Evolutionary conservation across 2,329 filamentous ascomycete genomes (phyloP).

Genomic region (Neospermospora avenae): DNA sequence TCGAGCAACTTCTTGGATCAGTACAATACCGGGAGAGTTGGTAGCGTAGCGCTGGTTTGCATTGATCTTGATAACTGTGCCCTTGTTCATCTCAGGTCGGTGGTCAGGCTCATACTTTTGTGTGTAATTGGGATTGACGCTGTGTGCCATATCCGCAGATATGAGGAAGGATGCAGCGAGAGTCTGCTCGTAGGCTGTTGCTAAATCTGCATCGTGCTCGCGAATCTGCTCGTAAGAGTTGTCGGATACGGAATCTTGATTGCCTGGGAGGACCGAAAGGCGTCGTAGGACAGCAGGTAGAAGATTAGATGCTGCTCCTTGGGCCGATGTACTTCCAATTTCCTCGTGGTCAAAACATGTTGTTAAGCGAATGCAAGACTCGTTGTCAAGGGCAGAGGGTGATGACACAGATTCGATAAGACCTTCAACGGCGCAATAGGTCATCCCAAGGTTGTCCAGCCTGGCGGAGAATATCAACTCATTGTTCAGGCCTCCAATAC

Average conservation of each 20-base stretch:
- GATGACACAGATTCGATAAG: constrained; percentile 74
- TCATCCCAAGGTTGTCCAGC: constrained; percentile 94
- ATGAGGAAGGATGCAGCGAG: constrained; percentile 88
- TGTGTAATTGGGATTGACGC: constrained; percentile 91
- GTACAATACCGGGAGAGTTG: constrained; percentile 90
- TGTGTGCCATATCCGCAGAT: constrained; percentile 97
- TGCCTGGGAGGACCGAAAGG: constrained; percentile 71
- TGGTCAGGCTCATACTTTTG: constrained; percentile 90
- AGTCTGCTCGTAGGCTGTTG: constrained; percentile 90
- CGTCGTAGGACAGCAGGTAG: constrained; percentile 84
- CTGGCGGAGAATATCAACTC: constrained; percentile 97
- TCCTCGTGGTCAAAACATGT: constrained; percentile 98
- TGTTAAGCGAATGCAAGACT: constrained; percentile 82
- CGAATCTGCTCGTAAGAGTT: constrained; percentile 60
- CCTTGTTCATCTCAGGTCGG: constrained; percentile 92
- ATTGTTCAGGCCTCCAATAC: constrained; percentile 83
- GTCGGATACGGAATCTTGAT: constrained; percentile 50
- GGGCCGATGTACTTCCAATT: constrained; percentile 87
- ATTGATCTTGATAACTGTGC: constrained; percentile 96
- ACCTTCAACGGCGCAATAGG: constrained; percentile 84
- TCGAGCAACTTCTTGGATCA: constrained; percentile 81
- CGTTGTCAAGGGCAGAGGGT: constrained; percentile 64
- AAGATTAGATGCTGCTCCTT: constrained; percentile 90
- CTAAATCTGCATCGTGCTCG: constrained; percentile 56
- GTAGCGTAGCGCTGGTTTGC: constrained; percentile 97